Percentiles rank a stretch among this genome's conserved stretches.
phyloP scores from a whole-genome alignment of 805 yeast genomes.

The Kuraishia piskuri region DNA sequence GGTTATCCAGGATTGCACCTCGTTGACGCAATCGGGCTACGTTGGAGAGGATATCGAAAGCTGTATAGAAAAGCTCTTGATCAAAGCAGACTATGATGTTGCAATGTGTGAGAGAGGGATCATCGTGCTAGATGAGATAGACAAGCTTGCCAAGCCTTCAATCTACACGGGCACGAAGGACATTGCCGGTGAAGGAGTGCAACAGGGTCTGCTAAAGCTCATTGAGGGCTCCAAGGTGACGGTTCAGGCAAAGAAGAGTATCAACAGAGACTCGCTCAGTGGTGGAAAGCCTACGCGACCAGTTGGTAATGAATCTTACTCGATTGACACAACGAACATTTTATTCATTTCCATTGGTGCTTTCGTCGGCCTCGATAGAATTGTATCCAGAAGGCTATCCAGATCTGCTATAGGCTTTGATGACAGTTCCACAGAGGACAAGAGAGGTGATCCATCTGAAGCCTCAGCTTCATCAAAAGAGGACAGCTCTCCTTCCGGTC shows the following conservation, averaged over 20 bases:
- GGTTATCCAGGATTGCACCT: conserved; percentile 53
- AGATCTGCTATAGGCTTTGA: conserved; percentile 16
- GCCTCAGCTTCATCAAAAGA: conserved; percentile 1
- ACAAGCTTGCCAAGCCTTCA: conserved; percentile 44
- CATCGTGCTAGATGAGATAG: conserved; percentile 52
- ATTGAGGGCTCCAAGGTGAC: conserved; percentile 48
- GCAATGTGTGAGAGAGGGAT: conserved; percentile 48
- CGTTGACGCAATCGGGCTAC: conserved; percentile 56
- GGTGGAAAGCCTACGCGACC: neutral
- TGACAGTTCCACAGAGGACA: conserved; percentile 8
- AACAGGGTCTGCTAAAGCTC: conserved; percentile 47
- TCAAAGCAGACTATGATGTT: conserved; percentile 41
- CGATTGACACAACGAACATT: conserved; percentile 47
- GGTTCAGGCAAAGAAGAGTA: conserved; percentile 25
- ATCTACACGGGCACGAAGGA: conserved; percentile 42
- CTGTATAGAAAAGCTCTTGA: conserved; percentile 43
- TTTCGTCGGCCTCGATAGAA: conserved; percentile 47
- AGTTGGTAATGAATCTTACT: conserved; percentile 27
- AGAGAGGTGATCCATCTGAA: neutral
- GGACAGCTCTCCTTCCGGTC: neutral
- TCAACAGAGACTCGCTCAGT: conserved; percentile 1
- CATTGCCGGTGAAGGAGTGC: conserved; percentile 60
- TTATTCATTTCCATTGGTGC: conserved; percentile 55
- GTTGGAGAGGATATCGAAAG: conserved; percentile 58
- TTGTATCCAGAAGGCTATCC: conserved; percentile 31